phyloP scores from a whole-genome alignment of 305 asterid genomes.

The Fraxinus nigra region DNA sequence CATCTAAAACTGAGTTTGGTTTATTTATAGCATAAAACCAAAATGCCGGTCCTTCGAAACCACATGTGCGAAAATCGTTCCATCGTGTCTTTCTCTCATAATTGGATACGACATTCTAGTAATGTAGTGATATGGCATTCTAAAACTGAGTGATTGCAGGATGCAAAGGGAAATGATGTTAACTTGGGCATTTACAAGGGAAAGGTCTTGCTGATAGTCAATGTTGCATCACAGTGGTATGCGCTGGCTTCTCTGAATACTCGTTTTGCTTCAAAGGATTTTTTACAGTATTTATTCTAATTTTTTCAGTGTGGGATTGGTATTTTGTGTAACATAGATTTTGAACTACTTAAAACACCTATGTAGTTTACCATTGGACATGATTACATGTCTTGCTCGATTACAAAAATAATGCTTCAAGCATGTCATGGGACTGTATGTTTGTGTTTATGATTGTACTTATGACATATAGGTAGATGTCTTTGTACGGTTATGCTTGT shows the following conservation, averaged over 20 bases:
- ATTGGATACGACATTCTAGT: not conserved
- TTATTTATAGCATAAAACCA: not conserved
- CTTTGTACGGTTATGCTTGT: not conserved
- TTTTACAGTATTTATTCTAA: not conserved
- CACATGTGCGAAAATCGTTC: not conserved
- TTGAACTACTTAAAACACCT: not conserved
- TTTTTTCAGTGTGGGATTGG: not conserved
- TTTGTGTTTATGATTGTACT: not conserved
- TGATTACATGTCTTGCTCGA: not conserved
- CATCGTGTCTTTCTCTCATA: not conserved
- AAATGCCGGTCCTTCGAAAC: not conserved
- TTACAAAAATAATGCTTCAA: not conserved
- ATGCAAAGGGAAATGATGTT: slow-evolving; percentile 69
- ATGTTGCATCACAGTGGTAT: slow-evolving; percentile 88
- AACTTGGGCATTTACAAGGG: slow-evolving; percentile 67
- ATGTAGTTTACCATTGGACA: not conserved
- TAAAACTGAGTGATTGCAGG: slow-evolving; percentile 37
- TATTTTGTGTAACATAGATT: not conserved
- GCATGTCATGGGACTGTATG: not conserved
- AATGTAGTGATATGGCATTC: not conserved
- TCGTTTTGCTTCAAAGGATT: not conserved
- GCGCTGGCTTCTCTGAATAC: not conserved
- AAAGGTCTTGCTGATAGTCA: slow-evolving; percentile 65
- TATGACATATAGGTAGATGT: not conserved
- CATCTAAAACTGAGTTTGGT: not conserved